phyloP scores from a whole-genome alignment of 2,329 filamentous ascomycete genomes.

The Clathrospora elynae region DNA sequence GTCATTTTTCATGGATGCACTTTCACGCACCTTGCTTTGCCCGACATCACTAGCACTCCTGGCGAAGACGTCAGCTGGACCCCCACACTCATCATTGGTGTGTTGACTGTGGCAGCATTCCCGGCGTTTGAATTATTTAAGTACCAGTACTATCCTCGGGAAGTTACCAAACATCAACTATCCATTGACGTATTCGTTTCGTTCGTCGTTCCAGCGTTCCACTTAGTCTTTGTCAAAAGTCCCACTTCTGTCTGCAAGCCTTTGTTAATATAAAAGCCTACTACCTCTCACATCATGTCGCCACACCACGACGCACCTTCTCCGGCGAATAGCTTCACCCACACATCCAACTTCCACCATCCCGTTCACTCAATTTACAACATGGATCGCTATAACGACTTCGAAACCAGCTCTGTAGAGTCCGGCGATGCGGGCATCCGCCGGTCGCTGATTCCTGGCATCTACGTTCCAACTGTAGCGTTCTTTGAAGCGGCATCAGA shows the following conservation, averaged over 20 bases:
- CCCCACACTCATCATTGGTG: constrained; percentile 42
- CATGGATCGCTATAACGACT: constrained; percentile 45
- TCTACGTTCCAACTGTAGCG: constrained; percentile 53
- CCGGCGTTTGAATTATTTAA: constrained; percentile 46
- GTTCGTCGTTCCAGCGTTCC: constrained; percentile 32
- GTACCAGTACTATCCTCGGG: constrained; percentile 41
- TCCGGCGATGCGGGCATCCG: constrained; percentile 42
- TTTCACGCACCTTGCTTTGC: constrained; percentile 38
- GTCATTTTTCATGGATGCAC: constrained; percentile 30
- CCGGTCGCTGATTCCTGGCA: constrained; percentile 47
- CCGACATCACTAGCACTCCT: constrained; percentile 37
- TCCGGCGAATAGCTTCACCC: constrained; percentile 42
- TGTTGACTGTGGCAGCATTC: constrained; percentile 21
- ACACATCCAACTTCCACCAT: constrained; percentile 36
- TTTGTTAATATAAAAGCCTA: constrained; percentile 38
- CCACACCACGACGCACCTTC: constrained; percentile 49
- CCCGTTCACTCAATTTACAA: constrained; percentile 44
- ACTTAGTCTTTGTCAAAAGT: constrained; percentile 45
- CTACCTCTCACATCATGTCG: constrained; percentile 41
- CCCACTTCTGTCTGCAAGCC: constrained; percentile 26
- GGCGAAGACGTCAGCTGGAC: constrained; percentile 47
- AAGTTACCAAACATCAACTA: constrained; percentile 30
- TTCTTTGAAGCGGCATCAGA: constrained; percentile 52
- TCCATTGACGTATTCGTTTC: constrained; percentile 45
- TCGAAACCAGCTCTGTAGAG: constrained; percentile 47